phyloP scores from a whole-genome alignment of 192 early-diverging fungal genomes.

The Linnemannia zychae region DNA sequence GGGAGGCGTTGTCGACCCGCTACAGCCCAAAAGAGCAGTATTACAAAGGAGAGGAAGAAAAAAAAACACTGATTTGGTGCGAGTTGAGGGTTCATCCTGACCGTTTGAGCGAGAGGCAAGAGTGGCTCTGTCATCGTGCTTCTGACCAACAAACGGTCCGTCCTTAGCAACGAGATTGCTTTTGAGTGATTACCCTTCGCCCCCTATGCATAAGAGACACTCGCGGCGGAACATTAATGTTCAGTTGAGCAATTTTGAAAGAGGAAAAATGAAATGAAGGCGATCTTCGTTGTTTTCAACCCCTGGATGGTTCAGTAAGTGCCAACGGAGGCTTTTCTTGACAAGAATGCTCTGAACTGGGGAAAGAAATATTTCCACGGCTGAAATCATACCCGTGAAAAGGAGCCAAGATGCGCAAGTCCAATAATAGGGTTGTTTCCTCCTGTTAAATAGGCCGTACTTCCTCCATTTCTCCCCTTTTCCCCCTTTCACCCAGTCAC shows the following conservation, averaged over 20 bases:
- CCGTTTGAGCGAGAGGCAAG: too few species aligned
- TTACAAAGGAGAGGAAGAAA: background rate
- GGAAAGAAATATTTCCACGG: conserved; percentile 2
- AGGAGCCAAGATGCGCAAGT: too few species aligned
- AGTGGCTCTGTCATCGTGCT: background rate
- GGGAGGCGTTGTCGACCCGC: background rate
- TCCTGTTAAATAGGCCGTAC: background rate
- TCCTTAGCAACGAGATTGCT: background rate
- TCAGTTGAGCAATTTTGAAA: conserved; percentile 16
- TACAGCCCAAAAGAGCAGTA: background rate
- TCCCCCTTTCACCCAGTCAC: background rate
- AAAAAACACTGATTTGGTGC: too few species aligned
- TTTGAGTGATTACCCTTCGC: background rate
- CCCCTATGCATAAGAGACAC: background rate
- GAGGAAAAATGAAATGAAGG: background rate
- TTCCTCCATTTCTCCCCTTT: background rate
- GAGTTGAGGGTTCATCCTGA: background rate
- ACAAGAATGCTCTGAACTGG: background rate
- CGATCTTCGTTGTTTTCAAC: background rate
- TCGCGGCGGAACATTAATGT: conserved; percentile 26
- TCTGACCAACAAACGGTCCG: conserved; percentile 41
- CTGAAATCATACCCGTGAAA: conserved; percentile 18
- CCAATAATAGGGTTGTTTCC: background rate
- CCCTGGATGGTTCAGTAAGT: background rate
- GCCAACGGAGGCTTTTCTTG: background rate